Evolutionary conservation across 1,139 yeast species (phyloP).

Genomic region (Suhomyces panamericanus): DNA sequence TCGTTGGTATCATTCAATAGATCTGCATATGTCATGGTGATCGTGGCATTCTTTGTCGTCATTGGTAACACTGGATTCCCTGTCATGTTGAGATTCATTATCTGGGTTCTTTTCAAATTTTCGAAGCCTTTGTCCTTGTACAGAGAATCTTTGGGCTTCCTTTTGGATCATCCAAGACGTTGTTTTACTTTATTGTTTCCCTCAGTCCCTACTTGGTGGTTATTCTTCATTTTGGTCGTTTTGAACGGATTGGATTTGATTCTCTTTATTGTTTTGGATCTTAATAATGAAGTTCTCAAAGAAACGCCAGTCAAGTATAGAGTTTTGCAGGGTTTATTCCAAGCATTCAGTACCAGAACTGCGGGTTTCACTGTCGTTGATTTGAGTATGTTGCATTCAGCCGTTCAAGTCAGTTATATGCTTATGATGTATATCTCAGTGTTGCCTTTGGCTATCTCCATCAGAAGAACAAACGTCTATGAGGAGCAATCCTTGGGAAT

Average conservation of each 20-base stretch:
- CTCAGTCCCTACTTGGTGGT: slow-evolving; percentile 94
- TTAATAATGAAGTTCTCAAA: slow-evolving; percentile 49
- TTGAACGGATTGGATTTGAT: slow-evolving; percentile 78
- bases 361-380: slow-evolving; percentile 84
- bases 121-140: slow-evolving; percentile 65
- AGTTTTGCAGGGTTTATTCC: slow-evolving; percentile 79
- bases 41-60: slow-evolving; percentile 68
- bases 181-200: slow-evolving; percentile 94
- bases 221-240: slow-evolving; percentile 67
- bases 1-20: slow-evolving; percentile 69
- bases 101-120: slow-evolving; percentile 73
- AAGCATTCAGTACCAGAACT: slow-evolving; percentile 90
- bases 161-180: slow-evolving; percentile 94
- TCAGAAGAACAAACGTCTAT: slow-evolving; percentile 94
- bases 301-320: slow-evolving; percentile 64
- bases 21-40: slow-evolving; percentile 63
- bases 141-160: slow-evolving; percentile 78
- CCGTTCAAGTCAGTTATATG: slow-evolving; percentile 90
- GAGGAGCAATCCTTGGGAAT: slow-evolving; percentile 95
- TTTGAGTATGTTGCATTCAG: slow-evolving; percentile 73
- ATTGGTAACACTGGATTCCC: slow-evolving; percentile 97
- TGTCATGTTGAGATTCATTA: slow-evolving; percentile 68
- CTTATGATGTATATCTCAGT: slow-evolving; percentile 98
- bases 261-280: slow-evolving; percentile 75
- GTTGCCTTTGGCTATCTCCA: slow-evolving; percentile 91